phyloP scores from a whole-genome alignment of 73 alveolate species.

The Diophrys sp. region DNA sequence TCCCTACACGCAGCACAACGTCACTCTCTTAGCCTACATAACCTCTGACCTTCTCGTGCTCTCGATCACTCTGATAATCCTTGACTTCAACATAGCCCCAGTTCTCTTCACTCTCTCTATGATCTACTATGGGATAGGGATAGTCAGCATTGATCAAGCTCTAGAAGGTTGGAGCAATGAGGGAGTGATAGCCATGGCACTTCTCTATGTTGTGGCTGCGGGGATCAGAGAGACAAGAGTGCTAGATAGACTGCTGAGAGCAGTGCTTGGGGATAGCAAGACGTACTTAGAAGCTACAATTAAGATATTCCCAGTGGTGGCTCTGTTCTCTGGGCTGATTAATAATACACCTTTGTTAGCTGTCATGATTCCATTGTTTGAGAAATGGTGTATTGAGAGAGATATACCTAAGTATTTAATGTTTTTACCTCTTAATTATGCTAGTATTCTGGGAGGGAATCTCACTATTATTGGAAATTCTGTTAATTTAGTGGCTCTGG shows the following conservation, averaged over 20 bases:
- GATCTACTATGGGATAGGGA: neutral
- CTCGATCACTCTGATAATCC: neutral
- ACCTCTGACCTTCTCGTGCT: neutral
- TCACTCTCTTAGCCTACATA: neutral
- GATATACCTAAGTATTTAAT: neutral
- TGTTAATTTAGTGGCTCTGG: constrained; percentile 1
- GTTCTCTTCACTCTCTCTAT: neutral
- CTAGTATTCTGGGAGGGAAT: constrained; percentile 6
- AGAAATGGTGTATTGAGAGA: neutral
- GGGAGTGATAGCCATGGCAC: constrained; percentile 2
- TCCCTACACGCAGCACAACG: neutral
- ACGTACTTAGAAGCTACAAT: neutral
- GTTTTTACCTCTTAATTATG: neutral
- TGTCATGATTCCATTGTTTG: constrained; percentile 8
- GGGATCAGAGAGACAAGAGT: constrained; percentile 8
- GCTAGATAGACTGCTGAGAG: neutral
- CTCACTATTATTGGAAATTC: constrained; percentile 7
- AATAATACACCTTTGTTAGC: neutral
- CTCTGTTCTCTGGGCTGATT: neutral
- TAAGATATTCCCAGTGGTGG: neutral
- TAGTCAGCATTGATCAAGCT: neutral
- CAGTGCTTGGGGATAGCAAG: neutral
- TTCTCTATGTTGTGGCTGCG: neutral
- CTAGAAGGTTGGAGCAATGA: neutral
- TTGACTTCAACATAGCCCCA: neutral